These are phyloP conservation scores for Mucuna pruriens DNA, from an alignment of 306 rosid genomes.

Conservation along the genomic window DNA sequence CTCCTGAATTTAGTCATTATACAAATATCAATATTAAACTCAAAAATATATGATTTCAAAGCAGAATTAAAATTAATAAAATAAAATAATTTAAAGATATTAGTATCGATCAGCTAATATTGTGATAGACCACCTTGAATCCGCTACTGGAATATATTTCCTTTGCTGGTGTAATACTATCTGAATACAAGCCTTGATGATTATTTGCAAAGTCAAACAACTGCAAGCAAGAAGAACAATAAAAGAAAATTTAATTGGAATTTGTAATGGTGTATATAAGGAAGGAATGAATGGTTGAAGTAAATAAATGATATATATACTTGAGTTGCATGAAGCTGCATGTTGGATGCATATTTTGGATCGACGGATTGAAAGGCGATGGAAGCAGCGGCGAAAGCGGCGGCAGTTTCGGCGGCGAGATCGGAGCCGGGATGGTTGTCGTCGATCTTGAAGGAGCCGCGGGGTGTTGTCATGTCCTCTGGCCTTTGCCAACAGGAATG, in stretches of 20 bases:
- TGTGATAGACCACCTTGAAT: constrained; percentile 50
- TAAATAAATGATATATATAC: constrained; percentile 28
- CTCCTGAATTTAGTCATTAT: not conserved
- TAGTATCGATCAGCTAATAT: not conserved
- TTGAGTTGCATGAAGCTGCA: constrained; percentile 57
- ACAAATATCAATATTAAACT: not conserved
- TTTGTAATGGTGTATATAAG: too few species aligned
- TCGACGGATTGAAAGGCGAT: constrained; percentile 39
- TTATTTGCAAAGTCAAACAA: constrained; percentile 55
- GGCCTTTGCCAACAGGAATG: constrained; percentile 74
- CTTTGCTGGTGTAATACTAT: constrained; percentile 43
- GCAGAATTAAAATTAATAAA: too few species aligned
- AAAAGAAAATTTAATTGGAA: not conserved
- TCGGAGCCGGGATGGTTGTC: constrained; percentile 61
- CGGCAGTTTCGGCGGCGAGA: constrained; percentile 70
- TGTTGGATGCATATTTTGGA: constrained; percentile 22
- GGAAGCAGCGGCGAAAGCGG: constrained; percentile 72
- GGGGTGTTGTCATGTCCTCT: constrained; percentile 68
- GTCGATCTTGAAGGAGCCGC: constrained; percentile 43
- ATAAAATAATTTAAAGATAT: not conserved
- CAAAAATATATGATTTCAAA: too few species aligned
- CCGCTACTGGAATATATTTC: constrained; percentile 61
- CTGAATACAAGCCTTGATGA: constrained; percentile 47
- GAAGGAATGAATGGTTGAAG: too few species aligned
- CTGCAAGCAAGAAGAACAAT: constrained; percentile 8